A percentile compares a stretch with the other conserved stretches of the same genome.
These are phyloP conservation scores for Lepidium africanum DNA, from an alignment of 345 rosid species.

Conservation along the genomic window DNA sequence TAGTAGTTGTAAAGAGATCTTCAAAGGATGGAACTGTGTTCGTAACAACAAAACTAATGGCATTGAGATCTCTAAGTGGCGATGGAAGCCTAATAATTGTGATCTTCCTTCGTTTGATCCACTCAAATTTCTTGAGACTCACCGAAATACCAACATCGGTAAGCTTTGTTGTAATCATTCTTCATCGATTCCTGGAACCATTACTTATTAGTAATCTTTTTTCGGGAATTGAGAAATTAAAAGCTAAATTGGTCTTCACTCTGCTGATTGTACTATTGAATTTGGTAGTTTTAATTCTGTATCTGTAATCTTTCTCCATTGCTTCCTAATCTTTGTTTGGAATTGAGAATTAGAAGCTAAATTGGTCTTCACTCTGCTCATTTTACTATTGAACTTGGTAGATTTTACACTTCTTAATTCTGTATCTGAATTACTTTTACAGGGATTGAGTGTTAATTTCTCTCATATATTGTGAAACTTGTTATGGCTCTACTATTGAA, in stretches of 20 bases:
- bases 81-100: slow-evolving; percentile 73
- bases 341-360: neutral
- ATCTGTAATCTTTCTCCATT: neutral
- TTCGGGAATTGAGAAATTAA: neutral
- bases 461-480: neutral
- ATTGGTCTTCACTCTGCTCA: neutral
- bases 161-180: slow-evolving; percentile 5
- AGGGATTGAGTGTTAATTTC: neutral
- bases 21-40: slow-evolving; percentile 91
- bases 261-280: neutral
- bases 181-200: neutral
- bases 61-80: slow-evolving; percentile 58
- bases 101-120: slow-evolving; percentile 63
- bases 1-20: slow-evolving; percentile 73
- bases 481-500: neutral
- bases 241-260: neutral
- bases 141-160: slow-evolving; percentile 71
- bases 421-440: neutral
- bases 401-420: neutral
- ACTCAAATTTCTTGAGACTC: slow-evolving; percentile 37
- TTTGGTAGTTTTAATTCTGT: neutral
- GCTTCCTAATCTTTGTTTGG: neutral
- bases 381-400: neutral
- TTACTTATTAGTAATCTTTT: neutral
- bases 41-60: slow-evolving; percentile 62